A percentile compares a stretch with the other conserved stretches of the same genome.
Conservation (phyloP, 257 asterid genomes). For the Haberlea rhodopensis region DNA sequence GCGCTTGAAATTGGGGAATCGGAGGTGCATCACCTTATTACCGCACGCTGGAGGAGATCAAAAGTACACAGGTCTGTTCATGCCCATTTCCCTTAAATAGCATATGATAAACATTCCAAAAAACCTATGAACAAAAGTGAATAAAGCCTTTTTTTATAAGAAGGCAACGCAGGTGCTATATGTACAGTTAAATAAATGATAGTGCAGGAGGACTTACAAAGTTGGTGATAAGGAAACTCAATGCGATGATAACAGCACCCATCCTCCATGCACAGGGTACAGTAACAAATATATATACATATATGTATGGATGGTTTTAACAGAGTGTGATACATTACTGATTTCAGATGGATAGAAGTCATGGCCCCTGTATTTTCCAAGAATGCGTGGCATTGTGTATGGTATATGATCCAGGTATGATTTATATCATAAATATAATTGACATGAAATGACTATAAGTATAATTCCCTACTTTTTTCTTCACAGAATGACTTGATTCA, state of each 20-base stretch:
- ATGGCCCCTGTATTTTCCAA: conserved; percentile 97
- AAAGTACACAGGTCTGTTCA: conserved; percentile 65
- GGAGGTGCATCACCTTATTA: conserved; percentile 68
- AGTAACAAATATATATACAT: neutral
- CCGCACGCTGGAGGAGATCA: conserved; percentile 52
- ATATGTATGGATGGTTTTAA: neutral
- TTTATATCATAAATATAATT: too few species aligned
- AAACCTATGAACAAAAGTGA: neutral
- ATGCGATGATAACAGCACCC: conserved; percentile 55
- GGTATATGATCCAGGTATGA: conserved; percentile 86
- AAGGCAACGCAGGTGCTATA: neutral
- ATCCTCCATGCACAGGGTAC: conserved; percentile 71
- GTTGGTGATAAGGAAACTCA: conserved; percentile 47
- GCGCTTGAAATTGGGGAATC: conserved; percentile 63
- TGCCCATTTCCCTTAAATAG: neutral
- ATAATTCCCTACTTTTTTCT: neutral
- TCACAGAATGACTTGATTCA: conserved; percentile 88
- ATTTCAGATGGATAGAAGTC: conserved; percentile 90
- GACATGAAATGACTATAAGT: neutral
- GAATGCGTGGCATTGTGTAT: conserved; percentile 89
- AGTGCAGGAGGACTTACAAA: conserved; percentile 65
- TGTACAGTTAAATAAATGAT: neutral
- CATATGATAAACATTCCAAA: neutral
- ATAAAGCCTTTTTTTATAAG: neutral
- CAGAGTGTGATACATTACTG: conserved; percentile 11